Base-by-base conservation (phyloP, 1,284 basidiomycete species). In the Pholiota adiposa region DNA sequence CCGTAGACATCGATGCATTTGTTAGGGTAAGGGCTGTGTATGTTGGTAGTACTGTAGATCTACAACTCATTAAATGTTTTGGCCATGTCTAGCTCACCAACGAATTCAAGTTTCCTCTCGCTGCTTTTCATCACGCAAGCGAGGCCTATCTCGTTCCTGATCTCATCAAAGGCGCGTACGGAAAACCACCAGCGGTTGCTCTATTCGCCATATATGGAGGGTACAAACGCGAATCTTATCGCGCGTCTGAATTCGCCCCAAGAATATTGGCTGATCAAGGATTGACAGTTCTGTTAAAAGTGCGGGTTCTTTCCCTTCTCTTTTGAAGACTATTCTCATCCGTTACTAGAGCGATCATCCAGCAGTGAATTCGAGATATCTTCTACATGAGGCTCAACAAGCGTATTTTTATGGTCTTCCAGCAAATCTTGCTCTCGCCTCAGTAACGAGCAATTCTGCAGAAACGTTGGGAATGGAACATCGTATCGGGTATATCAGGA, bases 301-400 rank as follows among this genome's bases (percentile, higher is more conserved):
- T 83, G 19, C 38, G 65, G 52, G 19, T 7, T 18, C 21, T 38
- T 48, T 23, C 4, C 33, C 16, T n/a, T 19, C 18, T 60, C n/a
- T 54, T 14, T 36, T 51, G n/a, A 29, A 27, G 19, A 23, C 43
- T n/a, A 49, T n/a, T 36, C 62, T 52, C 2, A 50, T 54, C 44
- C 59, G 19, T 46, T 34, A 33, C 11, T 49, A 91, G 90, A 89
- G 86, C 61, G 89, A 91, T 60, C 89, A 90, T 67, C 84, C 89
- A 14, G 82, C 84, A 0, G 63, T 93, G 16, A 88, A 96, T 67
- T 92, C 90, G 11, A 83, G 95, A 7, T 88, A 89, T 69, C 79
- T 98, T 11, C 72, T 95, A 2, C 91, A 88, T 68, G 95, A 98
- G 74, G 94, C 95, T 0, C 92, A 94, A 58, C 92, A 94, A 72